A percentile compares a stretch with the other conserved stretches of the same genome.
phyloP scores from a whole-genome alignment of 139 green algal genomes.

The Microglena sp. region DNA sequence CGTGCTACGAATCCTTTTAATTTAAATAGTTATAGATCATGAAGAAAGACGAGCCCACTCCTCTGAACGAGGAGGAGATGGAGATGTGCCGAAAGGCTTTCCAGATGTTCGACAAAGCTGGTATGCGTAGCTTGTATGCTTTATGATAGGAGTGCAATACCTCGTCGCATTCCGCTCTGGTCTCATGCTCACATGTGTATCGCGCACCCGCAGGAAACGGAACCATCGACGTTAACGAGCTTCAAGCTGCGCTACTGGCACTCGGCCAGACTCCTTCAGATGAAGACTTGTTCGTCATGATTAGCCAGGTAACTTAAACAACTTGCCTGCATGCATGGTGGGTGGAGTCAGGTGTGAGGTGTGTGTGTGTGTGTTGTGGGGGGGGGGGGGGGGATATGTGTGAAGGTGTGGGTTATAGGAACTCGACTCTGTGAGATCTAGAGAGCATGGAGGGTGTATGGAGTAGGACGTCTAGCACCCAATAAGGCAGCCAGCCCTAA shows the following conservation, averaged over 20 bases:
- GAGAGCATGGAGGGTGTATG: too few species aligned
- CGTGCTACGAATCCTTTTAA: too few species aligned
- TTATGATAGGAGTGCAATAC: background rate
- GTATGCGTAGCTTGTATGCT: slow-evolving; percentile 3
- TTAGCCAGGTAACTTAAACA: slow-evolving; percentile 37
- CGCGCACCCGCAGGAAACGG: slow-evolving; percentile 28
- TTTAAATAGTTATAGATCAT: too few species aligned
- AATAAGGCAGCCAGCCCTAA: too few species aligned
- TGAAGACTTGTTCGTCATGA: slow-evolving; percentile 69
- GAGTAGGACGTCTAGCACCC: too few species aligned
- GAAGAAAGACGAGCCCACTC: background rate
- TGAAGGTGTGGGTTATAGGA: too few species aligned
- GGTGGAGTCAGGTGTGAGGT: too few species aligned
- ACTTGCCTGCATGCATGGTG: too few species aligned
- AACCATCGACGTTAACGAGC: slow-evolving; percentile 58
- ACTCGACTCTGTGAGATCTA: too few species aligned
- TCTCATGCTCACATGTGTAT: background rate
- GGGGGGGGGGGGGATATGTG: too few species aligned
- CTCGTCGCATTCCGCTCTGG: background rate
- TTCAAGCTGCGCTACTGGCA: slow-evolving; percentile 40
- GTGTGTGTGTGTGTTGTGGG: too few species aligned
- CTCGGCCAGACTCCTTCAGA: slow-evolving; percentile 54
- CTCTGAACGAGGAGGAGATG: slow-evolving; percentile 17
- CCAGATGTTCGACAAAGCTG: slow-evolving; percentile 35
- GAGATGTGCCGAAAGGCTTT: slow-evolving; percentile 41